phyloP scores from a whole-genome alignment of 306 rosid species.

The Echinosophora koreensis region DNA sequence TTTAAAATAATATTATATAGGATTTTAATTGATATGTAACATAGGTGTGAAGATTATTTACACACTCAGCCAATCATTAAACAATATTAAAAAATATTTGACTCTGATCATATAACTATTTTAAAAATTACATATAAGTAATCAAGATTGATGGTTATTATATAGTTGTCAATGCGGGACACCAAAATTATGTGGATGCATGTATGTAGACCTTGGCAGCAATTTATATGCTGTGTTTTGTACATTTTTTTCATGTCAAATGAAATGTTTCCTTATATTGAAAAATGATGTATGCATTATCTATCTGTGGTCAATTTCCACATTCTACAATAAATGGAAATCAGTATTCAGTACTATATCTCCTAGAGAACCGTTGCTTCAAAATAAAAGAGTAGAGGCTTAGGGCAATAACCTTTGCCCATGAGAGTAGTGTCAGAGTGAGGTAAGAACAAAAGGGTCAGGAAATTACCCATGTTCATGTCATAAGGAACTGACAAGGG shows the following conservation, averaged over 20 bases:
- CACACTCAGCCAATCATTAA: no score
- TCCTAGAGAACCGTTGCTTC: slow-evolving; percentile 37
- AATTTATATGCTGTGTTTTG: background rate
- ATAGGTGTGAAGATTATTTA: no score
- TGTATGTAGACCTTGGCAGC: slow-evolving; percentile 11
- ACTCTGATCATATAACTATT: no score
- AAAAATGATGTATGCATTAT: slow-evolving; percentile 12
- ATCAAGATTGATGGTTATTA: no score
- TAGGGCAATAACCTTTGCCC: slow-evolving; percentile 32
- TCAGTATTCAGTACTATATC: background rate
- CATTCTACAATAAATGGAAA: slow-evolving; percentile 18
- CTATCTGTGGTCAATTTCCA: background rate
- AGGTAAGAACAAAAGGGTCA: slow-evolving; percentile 25
- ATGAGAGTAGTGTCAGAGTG: slow-evolving; percentile 46
- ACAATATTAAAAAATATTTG: no score
- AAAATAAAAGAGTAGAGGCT: background rate
- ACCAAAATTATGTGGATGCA: slow-evolving; percentile 17
- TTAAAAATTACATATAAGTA: no score
- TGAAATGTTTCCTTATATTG: slow-evolving; percentile 8
- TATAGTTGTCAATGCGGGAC: background rate
- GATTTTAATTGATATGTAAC: no score
- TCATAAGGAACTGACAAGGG: slow-evolving; percentile 43
- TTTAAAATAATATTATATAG: background rate
- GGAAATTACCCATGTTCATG: slow-evolving; percentile 39
- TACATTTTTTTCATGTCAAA: background rate